Percentiles rank a stretch among this genome's conserved stretches.
Evolutionary conservation across 2,329 filamentous ascomycete genomes (phyloP).

Genomic region (Fusarium lateritium): DNA sequence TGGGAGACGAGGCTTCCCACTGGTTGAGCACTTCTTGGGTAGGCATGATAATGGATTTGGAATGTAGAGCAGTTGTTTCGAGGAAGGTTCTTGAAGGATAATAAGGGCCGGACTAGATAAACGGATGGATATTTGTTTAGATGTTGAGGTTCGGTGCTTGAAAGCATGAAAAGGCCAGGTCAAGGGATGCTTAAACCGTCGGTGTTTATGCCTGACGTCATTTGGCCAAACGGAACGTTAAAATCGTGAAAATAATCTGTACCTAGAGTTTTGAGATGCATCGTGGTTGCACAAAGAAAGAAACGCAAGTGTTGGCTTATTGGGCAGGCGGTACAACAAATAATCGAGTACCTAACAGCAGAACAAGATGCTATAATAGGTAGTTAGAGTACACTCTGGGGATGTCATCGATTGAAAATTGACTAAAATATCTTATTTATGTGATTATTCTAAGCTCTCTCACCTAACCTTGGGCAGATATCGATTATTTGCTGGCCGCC

Average conservation of each 20-base stretch:
- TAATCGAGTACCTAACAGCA: too few relatives aligned
- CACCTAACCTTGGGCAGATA: too few relatives aligned
- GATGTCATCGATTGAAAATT: too few relatives aligned
- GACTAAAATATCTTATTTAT: too few relatives aligned
- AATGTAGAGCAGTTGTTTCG: neutral
- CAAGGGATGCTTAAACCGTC: neutral
- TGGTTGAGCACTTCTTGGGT: slow-evolving; percentile 42
- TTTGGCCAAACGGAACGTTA: neutral
- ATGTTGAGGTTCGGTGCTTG: neutral
- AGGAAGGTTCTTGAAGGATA: neutral
- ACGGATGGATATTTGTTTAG: neutral
- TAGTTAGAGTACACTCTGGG: too few relatives aligned
- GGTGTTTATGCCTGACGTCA: slow-evolving; percentile 19
- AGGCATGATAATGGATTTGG: slow-evolving; percentile 26
- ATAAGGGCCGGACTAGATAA: too few relatives aligned
- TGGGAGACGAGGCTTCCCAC: slow-evolving; percentile 30
- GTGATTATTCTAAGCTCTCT: too few relatives aligned
- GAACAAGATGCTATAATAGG: too few relatives aligned
- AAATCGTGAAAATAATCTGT: too few relatives aligned
- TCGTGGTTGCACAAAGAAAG: slow-evolving; percentile 15
- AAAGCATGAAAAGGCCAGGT: neutral
- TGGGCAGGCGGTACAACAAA: neutral
- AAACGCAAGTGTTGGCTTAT: neutral
- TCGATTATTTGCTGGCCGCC: too few relatives aligned
- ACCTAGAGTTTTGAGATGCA: neutral